A percentile compares a stretch with the other conserved stretches of the same genome.
phyloP scores from a whole-genome alignment of 495 filamentous ascomycete species.

The Tirmania nivea region DNA sequence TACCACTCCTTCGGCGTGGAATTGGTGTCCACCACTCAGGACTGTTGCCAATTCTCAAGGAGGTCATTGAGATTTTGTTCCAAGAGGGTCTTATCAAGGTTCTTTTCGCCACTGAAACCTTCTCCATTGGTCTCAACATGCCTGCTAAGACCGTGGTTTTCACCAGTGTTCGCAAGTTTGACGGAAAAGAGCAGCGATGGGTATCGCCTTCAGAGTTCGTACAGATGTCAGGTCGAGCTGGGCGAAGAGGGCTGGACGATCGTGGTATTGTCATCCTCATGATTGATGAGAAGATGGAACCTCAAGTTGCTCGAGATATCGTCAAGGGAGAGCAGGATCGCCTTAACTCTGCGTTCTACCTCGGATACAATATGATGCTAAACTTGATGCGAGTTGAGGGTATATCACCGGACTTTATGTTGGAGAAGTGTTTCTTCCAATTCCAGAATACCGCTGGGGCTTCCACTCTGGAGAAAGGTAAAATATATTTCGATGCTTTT shows the following conservation, averaged over 20 bases:
- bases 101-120: constrained; percentile 91
- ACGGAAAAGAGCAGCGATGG: constrained; percentile 61
- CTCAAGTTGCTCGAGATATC: constrained; percentile 75
- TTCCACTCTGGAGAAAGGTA: constrained; percentile 50
- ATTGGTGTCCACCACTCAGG: constrained; percentile 96
- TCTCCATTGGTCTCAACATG: constrained; percentile 98
- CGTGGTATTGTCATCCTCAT: constrained; percentile 99
- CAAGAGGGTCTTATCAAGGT: constrained; percentile 97
- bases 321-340: constrained; percentile 91
- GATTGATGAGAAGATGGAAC: constrained; percentile 91
- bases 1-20: constrained; percentile 72
- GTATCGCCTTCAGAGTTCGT: constrained; percentile 91
- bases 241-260: constrained; percentile 89
- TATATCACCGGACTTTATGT: constrained; percentile 91
- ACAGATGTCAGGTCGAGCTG: constrained; percentile 94
- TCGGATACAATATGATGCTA: constrained; percentile 98
- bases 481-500: constrained; percentile 1
- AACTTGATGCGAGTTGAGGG: constrained; percentile 90
- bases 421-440: constrained; percentile 90
- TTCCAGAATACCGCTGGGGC: constrained; percentile 87
- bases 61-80: constrained; percentile 97
- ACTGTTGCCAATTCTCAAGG: constrained; percentile 84
- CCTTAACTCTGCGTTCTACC: constrained; percentile 89
- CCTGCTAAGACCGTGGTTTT: constrained; percentile 97
- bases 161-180: constrained; percentile 85